Evolutionary conservation across 257 asterid species (phyloP).

Genomic region (Ophiorrhiza pumila): DNA sequence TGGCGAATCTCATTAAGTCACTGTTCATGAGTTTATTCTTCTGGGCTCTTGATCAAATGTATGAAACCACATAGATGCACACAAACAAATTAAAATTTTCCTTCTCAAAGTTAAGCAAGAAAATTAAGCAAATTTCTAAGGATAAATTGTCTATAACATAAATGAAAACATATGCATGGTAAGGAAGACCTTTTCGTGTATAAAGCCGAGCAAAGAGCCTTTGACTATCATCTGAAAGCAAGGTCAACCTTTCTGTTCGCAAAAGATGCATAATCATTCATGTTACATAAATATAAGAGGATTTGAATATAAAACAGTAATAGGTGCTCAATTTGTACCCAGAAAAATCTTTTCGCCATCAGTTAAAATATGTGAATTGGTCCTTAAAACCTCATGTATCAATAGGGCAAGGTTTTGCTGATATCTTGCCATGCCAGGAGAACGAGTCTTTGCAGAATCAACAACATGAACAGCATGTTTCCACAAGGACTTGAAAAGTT

Average conservation of each 20-base stretch:
- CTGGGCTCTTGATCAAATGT: background rate
- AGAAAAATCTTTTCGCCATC: slow-evolving; percentile 64
- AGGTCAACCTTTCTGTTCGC: slow-evolving; percentile 55
- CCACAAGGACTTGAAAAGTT: slow-evolving; percentile 54
- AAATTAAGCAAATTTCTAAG: background rate
- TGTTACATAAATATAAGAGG: background rate
- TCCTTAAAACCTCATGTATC: slow-evolving; percentile 67
- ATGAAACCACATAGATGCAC: background rate
- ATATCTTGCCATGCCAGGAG: slow-evolving; percentile 55
- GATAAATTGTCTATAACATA: background rate
- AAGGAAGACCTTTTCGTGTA: slow-evolving; percentile 70
- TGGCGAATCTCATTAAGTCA: background rate
- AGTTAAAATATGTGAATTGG: slow-evolving; percentile 57
- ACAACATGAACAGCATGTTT: slow-evolving; percentile 42
- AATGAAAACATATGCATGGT: background rate
- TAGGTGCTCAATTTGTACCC: slow-evolving; percentile 39
- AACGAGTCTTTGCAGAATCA: slow-evolving; percentile 48
- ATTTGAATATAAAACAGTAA: background rate
- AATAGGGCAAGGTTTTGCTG: slow-evolving; percentile 65
- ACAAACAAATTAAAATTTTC: too few species aligned
- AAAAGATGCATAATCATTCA: background rate
- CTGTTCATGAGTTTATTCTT: background rate
- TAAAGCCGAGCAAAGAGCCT: slow-evolving; percentile 81
- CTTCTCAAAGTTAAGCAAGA: background rate
- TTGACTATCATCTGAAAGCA: slow-evolving; percentile 81